A percentile compares a stretch with the other conserved stretches of the same genome.
phyloP scores from a whole-genome alignment of 176 grass and related monocot genomes.

The Carex parvula region DNA sequence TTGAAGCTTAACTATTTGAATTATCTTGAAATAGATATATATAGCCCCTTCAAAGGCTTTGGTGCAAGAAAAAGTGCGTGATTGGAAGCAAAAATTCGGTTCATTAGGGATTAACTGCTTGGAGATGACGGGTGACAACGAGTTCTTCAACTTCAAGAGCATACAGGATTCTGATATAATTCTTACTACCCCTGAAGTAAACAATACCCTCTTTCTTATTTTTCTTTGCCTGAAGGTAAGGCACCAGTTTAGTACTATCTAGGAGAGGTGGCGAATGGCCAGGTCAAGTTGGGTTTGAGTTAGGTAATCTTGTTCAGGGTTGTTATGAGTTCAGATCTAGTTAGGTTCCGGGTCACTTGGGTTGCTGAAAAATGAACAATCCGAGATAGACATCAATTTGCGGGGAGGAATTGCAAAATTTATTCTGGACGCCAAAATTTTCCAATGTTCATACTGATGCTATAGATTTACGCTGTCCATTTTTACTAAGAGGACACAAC shows the following conservation, averaged over 20 bases:
- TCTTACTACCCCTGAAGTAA: constrained; percentile 92
- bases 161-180: constrained; percentile 82
- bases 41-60: constrained; percentile 87
- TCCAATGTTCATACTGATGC: background rate
- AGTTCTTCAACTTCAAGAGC: constrained; percentile 53
- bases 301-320: background rate
- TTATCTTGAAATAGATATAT: constrained; percentile 52
- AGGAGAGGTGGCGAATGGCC: background rate
- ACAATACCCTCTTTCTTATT: constrained; percentile 19
- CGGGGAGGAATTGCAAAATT: too few species aligned
- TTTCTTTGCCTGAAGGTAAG: background rate
- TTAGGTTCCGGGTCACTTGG: background rate
- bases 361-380: background rate
- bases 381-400: too few species aligned
- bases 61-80: constrained; percentile 91
- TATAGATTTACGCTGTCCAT: background rate
- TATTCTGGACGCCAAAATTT: background rate
- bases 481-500: background rate
- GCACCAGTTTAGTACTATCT: background rate
- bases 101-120: constrained; percentile 69
- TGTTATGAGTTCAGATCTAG: background rate
- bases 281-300: background rate
- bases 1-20: constrained; percentile 8
- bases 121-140: constrained; percentile 93
- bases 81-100: constrained; percentile 69